Evolutionary conservation across 257 asterid genomes (phyloP), one percentile per base, ranked within the genome.

Genomic region (Lavandula angustifolia): DNA sequence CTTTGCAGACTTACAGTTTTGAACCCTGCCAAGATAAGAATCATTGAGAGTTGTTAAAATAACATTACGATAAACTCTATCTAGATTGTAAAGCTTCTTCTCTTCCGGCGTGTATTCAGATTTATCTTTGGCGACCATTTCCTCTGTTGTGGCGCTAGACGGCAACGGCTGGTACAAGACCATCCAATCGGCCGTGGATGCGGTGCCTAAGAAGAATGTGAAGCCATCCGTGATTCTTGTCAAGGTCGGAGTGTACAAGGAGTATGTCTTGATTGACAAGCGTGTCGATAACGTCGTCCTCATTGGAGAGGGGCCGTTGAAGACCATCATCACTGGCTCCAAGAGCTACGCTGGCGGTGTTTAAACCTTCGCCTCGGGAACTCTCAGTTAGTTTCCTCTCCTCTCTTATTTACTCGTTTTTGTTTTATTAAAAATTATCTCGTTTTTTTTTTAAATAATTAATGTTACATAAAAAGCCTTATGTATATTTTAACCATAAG

Each of bases 81-180:
- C n/a, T n/a, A n/a, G n/a, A n/a, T n/a, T n/a, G n/a, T n/a, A n/a
- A n/a, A n/a, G n/a, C n/a, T n/a, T n/a, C n/a, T n/a, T n/a, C n/a
- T n/a, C n/a, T n/a, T n/a, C n/a, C n/a, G n/a, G n/a, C n/a, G n/a
- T n/a, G n/a, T n/a, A n/a, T n/a, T n/a, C n/a, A n/a, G n/a, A n/a
- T n/a, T n/a, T n/a, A n/a, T n/a, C n/a, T n/a, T n/a, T n/a, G n/a
- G n/a, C n/a, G n/a, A n/a, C n/a, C n/a, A n/a, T n/a, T n/a, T n/a
- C n/a, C n/a, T n/a, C 58, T 0, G 72, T 69, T 29, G 97, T 87
- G 71, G 89, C 95, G 0, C 71, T 62, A n/a, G 97, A 89, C 66
- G 95, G 95, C 0, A 81, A 84, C 48, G 95, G 95, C 3, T 57
- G 75, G 9, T 85, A 14, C 49, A 78, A 57, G 76, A 74, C 87